These are phyloP conservation scores for Arabidopsis arenosa DNA, from an alignment of 345 rosid genomes.

Conservation along the genomic window DNA sequence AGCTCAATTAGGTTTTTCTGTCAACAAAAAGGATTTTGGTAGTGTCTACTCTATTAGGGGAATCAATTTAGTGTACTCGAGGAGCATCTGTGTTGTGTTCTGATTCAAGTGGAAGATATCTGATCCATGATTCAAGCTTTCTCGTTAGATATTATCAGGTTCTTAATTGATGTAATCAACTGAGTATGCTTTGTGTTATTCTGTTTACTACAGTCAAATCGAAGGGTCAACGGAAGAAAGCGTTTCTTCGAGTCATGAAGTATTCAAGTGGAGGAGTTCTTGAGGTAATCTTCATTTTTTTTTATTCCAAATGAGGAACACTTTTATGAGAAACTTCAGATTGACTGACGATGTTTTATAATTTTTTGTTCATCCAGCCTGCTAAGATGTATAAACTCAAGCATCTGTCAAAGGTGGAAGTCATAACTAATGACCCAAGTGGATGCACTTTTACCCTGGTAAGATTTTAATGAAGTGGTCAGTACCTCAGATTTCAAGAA, in stretches of 20 bases:
- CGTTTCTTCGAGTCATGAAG: conserved; percentile 93
- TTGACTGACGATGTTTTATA: conserved; percentile 33
- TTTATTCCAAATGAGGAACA: neutral
- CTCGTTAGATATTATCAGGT: neutral
- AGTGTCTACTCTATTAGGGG: conserved; percentile 1
- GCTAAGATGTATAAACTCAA: conserved; percentile 93
- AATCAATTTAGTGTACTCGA: neutral
- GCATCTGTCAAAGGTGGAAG: conserved; percentile 97
- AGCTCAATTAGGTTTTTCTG: neutral
- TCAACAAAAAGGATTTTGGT: neutral
- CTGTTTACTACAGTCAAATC: conserved; percentile 65
- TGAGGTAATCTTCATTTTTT: conserved; percentile 64
- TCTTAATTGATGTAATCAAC: neutral
- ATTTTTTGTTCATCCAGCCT: conserved; percentile 58
- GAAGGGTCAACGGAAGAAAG: conserved; percentile 71
- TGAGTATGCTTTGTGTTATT: conserved; percentile 13
- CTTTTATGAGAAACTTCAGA: neutral
- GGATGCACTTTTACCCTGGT: conserved; percentile 97
- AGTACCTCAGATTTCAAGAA: conserved; percentile 12
- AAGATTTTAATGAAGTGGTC: conserved; percentile 28
- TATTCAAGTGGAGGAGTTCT: conserved; percentile 96
- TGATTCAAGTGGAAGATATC: neutral
- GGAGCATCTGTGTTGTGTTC: conserved; percentile 8
- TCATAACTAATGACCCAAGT: conserved; percentile 91
- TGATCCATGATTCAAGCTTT: conserved; percentile 1